Base-by-base conservation (phyloP, 2,329 filamentous ascomycete species). In the Monilinia fructicola region DNA sequence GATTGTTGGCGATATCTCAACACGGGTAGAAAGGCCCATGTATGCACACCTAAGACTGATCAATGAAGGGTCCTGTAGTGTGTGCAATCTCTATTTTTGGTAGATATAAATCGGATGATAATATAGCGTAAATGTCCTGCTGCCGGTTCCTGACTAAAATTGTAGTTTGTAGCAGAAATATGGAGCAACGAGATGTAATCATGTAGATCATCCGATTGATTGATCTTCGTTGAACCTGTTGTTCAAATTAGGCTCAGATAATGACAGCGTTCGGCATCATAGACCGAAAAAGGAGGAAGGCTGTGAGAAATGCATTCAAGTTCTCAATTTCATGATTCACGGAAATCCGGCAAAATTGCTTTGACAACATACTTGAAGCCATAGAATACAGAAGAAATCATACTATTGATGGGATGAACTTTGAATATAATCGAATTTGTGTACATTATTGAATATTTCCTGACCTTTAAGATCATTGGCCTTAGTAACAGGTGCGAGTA, bases 51-150 rank as follows among this genome's bases (percentile, higher is more conserved):
- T 59, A 26, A n/a, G 18, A 31, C n/a, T 26, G 21, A 14, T 18
- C 26, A n/a, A 48, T 48, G 38, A 21, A 21, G 26, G 44, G 5
- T n/a, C 21, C 38, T 40, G 56, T 48, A 16, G 28, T 48, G 18
- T 35, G 56, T 48, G 42, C 28, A 46, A 12, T 46, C 40, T 31
- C 26, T n/a, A 53, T 31, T 46, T 31, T 31, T 59, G 38, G 40
- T 28, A 59, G 16, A 31, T 31, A 59, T 46, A 26, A n/a, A 59
- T 59, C 23, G 26, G 55, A 59, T 11, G 31, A 23, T 46, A 42
- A 31, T 31, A 11, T 16, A 59, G 40, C 16, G 26, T 59, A 18
- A 59, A 46, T 44, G 26, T n/a, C 23, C 40, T 59, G 31, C 40
- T 46, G 26, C 10, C 46, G 10, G 26, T 53, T 14, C 6, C 26